These are phyloP conservation scores for Extremus antarcticus DNA, from an alignment of 495 filamentous ascomycete genomes.

Conservation along the genomic window DNA sequence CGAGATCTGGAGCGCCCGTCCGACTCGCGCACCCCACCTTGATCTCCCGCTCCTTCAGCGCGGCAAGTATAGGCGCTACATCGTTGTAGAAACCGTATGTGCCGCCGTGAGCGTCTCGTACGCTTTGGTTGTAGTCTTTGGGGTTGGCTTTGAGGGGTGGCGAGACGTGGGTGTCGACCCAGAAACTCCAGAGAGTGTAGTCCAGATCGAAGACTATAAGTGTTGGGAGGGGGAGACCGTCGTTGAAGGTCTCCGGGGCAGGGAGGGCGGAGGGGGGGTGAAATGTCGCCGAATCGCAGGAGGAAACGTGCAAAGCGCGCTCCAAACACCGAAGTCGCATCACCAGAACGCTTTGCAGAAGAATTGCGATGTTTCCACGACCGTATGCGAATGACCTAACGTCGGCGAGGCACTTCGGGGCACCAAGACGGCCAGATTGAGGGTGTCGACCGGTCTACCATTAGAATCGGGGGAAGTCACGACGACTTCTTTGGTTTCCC, in stretches of 20 bases:
- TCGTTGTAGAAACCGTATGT: constrained; percentile 71
- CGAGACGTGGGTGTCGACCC: constrained; percentile 86
- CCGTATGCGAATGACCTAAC: too few species aligned
- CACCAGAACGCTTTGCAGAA: too few species aligned
- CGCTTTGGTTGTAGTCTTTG: constrained; percentile 21
- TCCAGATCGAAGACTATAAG: constrained; percentile 89
- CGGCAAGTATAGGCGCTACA: constrained; percentile 59
- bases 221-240: constrained; percentile 72
- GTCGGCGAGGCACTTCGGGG: too few species aligned
- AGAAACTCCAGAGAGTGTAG: constrained; percentile 97
- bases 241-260: constrained; percentile 48
- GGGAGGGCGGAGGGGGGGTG: constrained; percentile 11
- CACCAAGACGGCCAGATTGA: too few species aligned
- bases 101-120: constrained; percentile 53
- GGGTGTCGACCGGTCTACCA: too few species aligned
- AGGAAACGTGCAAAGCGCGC: too few species aligned
- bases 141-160: constrained; percentile 55
- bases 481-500: too few species aligned
- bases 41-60: constrained; percentile 45
- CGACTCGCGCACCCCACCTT: constrained; percentile 70
- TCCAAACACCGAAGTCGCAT: too few species aligned
- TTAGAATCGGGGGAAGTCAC: too few species aligned
- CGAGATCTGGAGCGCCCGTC: constrained; percentile 69
- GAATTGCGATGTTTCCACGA: too few species aligned
- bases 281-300: constrained; percentile 2